A percentile compares a stretch with the other conserved stretches of the same genome.
Evolutionary conservation across 306 rosid genomes (phyloP).

Genomic region (Hippophae gyantsensis): DNA sequence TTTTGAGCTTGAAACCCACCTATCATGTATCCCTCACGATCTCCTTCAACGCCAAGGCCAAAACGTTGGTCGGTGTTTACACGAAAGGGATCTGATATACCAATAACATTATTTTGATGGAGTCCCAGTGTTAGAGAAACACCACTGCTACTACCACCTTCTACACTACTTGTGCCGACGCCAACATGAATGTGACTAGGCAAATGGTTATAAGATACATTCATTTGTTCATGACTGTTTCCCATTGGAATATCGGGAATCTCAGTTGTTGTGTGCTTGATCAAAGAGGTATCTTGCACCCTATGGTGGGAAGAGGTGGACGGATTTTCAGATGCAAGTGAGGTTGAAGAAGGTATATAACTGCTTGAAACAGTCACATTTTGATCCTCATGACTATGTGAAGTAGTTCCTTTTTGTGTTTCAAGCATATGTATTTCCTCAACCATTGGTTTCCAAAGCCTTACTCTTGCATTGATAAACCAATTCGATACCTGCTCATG

Average conservation of each 20-base stretch:
- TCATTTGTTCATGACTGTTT: slow-evolving; percentile 26
- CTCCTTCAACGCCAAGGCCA: slow-evolving; percentile 45
- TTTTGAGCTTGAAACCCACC: slow-evolving; percentile 56
- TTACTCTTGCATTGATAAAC: slow-evolving; percentile 92
- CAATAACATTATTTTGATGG: slow-evolving; percentile 64
- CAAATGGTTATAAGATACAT: slow-evolving; percentile 30
- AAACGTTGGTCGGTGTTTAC: slow-evolving; percentile 54
- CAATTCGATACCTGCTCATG: slow-evolving; percentile 68
- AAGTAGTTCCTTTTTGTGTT: slow-evolving; percentile 44
- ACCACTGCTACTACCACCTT: slow-evolving; percentile 31
- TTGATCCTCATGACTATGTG: slow-evolving; percentile 29
- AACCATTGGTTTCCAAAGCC: slow-evolving; percentile 98
- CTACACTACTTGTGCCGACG: slow-evolving; percentile 24
- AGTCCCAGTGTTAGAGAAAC: slow-evolving; percentile 85
- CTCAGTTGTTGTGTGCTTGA: slow-evolving; percentile 36
- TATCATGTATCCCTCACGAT: slow-evolving; percentile 45
- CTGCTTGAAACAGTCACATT: slow-evolving; percentile 25
- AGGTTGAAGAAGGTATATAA: slow-evolving; percentile 34
- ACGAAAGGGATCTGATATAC: slow-evolving; percentile 61
- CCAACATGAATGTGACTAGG: slow-evolving; percentile 36
- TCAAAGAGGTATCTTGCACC: slow-evolving; percentile 20
- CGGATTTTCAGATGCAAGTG: slow-evolving; percentile 41
- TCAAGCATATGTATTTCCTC: slow-evolving; percentile 83
- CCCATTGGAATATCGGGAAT: slow-evolving; percentile 17
- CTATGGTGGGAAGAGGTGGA: slow-evolving; percentile 35